These are phyloP conservation scores for Cercospora sojina DNA, from an alignment of 2,329 filamentous ascomycete species.

Conservation along the genomic window DNA sequence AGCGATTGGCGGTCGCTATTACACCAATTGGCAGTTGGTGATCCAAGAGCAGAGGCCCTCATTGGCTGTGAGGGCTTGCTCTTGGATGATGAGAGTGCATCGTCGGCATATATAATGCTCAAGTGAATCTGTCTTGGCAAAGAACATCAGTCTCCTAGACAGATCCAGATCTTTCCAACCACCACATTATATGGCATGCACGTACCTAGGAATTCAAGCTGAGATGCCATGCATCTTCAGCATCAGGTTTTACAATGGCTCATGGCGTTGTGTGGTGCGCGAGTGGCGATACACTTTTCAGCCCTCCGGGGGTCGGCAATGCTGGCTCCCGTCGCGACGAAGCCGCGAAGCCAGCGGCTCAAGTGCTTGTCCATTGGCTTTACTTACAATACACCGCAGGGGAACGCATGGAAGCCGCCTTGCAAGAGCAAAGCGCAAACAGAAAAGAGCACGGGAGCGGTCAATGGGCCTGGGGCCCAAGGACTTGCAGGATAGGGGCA, in stretches of 20 bases:
- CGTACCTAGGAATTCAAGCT: background rate
- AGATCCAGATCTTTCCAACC: background rate
- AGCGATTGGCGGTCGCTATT: background rate
- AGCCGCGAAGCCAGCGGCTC: background rate
- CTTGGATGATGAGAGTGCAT: background rate
- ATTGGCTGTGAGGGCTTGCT: background rate
- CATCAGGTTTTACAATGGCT: background rate
- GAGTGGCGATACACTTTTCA: background rate
- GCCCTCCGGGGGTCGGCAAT: background rate
- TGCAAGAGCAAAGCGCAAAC: background rate
- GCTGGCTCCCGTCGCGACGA: background rate
- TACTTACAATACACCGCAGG: background rate
- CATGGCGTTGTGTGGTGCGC: constrained; percentile 1
- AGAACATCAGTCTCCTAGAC: background rate
- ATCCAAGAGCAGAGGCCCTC: background rate
- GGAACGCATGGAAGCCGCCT: background rate
- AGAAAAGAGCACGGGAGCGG: background rate
- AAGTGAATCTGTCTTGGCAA: background rate
- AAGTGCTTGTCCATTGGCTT: background rate
- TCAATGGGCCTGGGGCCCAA: background rate
- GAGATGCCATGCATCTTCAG: background rate
- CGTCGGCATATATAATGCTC: background rate
- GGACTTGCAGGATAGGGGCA: background rate
- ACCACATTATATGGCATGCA: background rate
- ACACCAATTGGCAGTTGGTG: background rate